Evolutionary conservation across 164 flowering plant species (phyloP), one percentile per base, ranked within the genome.

Genomic region (Euptelea pleiosperma): DNA sequence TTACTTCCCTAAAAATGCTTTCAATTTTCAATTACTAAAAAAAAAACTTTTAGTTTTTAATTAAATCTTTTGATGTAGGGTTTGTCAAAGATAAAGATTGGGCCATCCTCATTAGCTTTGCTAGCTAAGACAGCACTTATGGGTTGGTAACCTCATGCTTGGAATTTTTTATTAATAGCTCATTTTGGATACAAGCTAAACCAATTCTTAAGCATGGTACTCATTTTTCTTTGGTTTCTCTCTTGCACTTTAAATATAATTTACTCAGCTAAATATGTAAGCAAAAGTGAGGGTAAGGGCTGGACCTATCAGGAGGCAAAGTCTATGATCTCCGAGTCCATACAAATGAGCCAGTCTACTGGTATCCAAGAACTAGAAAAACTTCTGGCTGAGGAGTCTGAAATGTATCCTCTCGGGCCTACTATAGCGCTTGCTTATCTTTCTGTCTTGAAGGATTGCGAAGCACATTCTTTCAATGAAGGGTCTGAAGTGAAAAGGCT

Each of bases 401-500:
- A 86, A 70, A 73, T 73, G 69, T 83, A 88, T 72, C 90, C 94
- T 61, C 84, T 91, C 45, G 83, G 84, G 46, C 97, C 93, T 52
- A 73, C 83, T 21, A 76, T 90, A 9, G 97, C 96, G 14, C 77
- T 82, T 58, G 77, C 92, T 42, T 92, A 92, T 77, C 65, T 72
- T 26, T 79, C 84, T 12, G 90, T 89, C 42, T 70, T 87, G 36
- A 78, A 77, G 67, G 96, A 93, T 57, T 90, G 95, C 68, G 96
- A 88, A 80, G 59, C 54, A 29, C 96, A 93, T 73, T 79, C 91
- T 69, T 70, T 45, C 18, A 67, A 66, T 52, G 99, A 93, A 75
- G 99, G 99, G 11, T 57, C 77, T 58, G 96, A 88, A 64, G 99
- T 94, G 44, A 94, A 94, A 75, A 75, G 68, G 47, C 82, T 88